phyloP scores from a whole-genome alignment of 768 basidiomycete species.

The Lyophyllum decastes region DNA sequence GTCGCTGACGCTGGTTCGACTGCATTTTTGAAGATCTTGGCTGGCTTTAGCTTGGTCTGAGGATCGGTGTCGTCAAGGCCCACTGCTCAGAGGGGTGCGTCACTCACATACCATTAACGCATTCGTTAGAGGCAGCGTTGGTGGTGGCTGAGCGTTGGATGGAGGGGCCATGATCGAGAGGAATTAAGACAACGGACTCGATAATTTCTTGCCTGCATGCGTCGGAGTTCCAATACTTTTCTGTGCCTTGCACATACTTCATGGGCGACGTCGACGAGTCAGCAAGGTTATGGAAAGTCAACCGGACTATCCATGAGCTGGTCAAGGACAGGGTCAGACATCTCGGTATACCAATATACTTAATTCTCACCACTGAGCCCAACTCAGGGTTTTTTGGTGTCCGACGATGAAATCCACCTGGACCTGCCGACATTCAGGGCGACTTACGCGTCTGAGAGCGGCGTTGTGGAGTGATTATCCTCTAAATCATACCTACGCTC shows the following conservation, averaged over 20 bases:
- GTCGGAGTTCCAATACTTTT: constrained; percentile 61
- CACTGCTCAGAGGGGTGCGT: constrained; percentile 4
- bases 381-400: constrained; percentile 85
- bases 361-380: constrained; percentile 25
- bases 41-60: constrained; percentile 80
- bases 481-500: constrained; percentile 20
- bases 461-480: constrained; percentile 79
- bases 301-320: constrained; percentile 94
- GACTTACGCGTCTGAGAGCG: constrained; percentile 70
- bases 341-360: constrained; percentile 10
- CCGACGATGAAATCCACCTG: constrained; percentile 93
- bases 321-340: constrained; percentile 86
- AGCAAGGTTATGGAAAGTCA: constrained; percentile 93
- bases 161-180: constrained; percentile 42
- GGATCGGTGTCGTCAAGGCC: constrained; percentile 3
- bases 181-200: neutral
- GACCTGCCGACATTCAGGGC: constrained; percentile 76
- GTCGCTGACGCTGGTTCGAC: constrained; percentile 63
- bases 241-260: constrained; percentile 25
- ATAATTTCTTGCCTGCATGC: neutral
- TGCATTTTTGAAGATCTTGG: constrained; percentile 83
- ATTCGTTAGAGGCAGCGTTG: constrained; percentile 48
- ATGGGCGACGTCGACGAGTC: constrained; percentile 80
- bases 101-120: constrained; percentile 48
- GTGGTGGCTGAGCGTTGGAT: constrained; percentile 31